phyloP scores from a whole-genome alignment of 306 rosid genomes.

The Rosa rugosa region DNA sequence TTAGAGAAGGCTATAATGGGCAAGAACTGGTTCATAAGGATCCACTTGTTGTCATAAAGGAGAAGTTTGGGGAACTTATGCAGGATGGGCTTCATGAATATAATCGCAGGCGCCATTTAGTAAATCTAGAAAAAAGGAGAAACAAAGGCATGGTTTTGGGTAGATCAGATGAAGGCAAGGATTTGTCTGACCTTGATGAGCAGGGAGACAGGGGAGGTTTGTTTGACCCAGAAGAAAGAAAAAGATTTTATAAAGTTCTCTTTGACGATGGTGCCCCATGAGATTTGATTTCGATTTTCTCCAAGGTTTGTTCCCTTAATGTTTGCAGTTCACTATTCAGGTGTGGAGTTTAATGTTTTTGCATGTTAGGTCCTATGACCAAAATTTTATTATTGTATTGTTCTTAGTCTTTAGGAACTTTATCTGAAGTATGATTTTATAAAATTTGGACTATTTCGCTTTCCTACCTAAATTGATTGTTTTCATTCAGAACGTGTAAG shows the following conservation, averaged over 20 bases:
- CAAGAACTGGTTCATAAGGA: slow-evolving; percentile 68
- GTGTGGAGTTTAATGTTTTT: background rate
- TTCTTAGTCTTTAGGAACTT: background rate
- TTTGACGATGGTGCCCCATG: slow-evolving; percentile 65
- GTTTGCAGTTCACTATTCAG: background rate
- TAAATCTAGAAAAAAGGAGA: slow-evolving; percentile 63
- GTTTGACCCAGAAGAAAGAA: slow-evolving; percentile 88
- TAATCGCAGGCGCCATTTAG: slow-evolving; percentile 48
- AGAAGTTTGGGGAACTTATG: slow-evolving; percentile 85
- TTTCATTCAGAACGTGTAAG: background rate
- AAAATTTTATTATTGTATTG: background rate
- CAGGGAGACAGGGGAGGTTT: slow-evolving; percentile 55
- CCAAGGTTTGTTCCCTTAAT: background rate
- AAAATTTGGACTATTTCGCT: background rate
- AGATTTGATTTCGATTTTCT: slow-evolving; percentile 12
- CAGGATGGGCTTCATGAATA: slow-evolving; percentile 94
- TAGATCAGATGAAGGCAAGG: slow-evolving; percentile 39
- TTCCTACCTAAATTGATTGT: background rate
- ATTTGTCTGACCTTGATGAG: slow-evolving; percentile 37
- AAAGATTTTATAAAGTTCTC: slow-evolving; percentile 73
- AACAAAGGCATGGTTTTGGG: slow-evolving; percentile 52
- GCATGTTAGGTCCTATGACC: background rate
- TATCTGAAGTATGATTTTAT: background rate
- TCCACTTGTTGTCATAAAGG: slow-evolving; percentile 73
- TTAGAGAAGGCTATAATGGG: slow-evolving; percentile 72